Base-by-base conservation (phyloP, 2,329 filamentous ascomycete species). In the Diaporthe aspalathi region DNA sequence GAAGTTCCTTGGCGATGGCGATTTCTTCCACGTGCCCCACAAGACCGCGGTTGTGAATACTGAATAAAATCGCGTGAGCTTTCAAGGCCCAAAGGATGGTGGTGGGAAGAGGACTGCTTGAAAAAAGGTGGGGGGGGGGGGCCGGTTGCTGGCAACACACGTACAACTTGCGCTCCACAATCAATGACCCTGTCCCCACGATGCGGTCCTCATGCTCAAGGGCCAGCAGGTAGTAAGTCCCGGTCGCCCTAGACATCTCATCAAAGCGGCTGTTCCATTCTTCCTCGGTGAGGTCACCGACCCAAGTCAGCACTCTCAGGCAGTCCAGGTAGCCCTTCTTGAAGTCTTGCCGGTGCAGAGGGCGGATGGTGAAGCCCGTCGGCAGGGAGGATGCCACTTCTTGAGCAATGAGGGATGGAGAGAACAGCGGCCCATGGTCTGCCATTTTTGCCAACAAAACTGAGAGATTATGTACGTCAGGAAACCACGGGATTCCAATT, bases 21-120 rank as follows among this genome's bases (percentile, higher is more conserved):
- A 96, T 95, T 79, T 96, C 93, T 81, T 96, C 93, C 77, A 96
- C 92, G 77, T 96, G 93, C 1, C 93, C 93, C 5, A 94, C 92
- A 17, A 88, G 82, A 24, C 90, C 90, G 29, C 91, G 86, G 71
- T 90, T 86, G 77, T 92, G 91, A 74, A 93, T 92, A 75, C 87
- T 89, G 40, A 3, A 27, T 6, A 38, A n/a, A 3, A 2, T n/a
- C 16, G 38, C 45, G n/a, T 49, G 43, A 63, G 57, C 24, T 24
- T 12, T 29, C 22, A 27, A 27, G 3, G 24, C 43, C 40, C 22
- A 17, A 63, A 29, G 20, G 12, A 16, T 5, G 8, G 22, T 17
- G 7, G 2, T 20, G 60, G 8, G 32, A 32, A 5, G 32, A 32
- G 32, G 8, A 32, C 32, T n/a, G n/a, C n/a, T n/a, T n/a, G n/a